These are phyloP conservation scores for Cyberlindnera maritima DNA, from an alignment of 805 yeast genomes.

Conservation along the genomic window DNA sequence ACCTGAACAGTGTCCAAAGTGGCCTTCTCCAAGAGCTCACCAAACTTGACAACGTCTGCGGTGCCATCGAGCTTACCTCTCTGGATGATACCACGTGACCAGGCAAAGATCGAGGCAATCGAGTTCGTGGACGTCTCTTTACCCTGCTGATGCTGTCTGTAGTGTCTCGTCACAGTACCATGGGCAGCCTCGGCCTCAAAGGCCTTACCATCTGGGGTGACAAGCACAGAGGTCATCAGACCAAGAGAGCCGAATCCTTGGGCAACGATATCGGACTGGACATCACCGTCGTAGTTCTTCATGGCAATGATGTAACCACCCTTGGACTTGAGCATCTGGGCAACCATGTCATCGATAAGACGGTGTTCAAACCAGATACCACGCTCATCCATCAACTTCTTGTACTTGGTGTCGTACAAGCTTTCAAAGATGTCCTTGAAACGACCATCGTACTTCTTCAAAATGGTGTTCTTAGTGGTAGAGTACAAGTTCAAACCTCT, in stretches of 20 bases:
- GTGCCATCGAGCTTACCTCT: slow-evolving; percentile 88
- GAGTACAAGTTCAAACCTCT: slow-evolving; percentile 78
- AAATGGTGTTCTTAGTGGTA: slow-evolving; percentile 92
- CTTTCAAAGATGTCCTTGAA: slow-evolving; percentile 92
- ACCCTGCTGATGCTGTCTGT: slow-evolving; percentile 93
- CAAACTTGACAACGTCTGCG: slow-evolving; percentile 82
- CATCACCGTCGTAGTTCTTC: slow-evolving; percentile 98
- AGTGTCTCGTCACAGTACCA: slow-evolving; percentile 97
- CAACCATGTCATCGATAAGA: slow-evolving; percentile 97
- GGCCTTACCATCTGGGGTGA: slow-evolving; percentile 95
- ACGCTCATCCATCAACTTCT: slow-evolving; percentile 62
- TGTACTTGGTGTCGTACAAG: slow-evolving; percentile 69
- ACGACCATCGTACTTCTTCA: slow-evolving; percentile 91
- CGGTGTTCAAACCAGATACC: slow-evolving; percentile 98
- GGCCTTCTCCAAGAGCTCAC: slow-evolving; percentile 74
- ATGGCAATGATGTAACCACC: slow-evolving; percentile 95
- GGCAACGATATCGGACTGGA: slow-evolving; percentile 93
- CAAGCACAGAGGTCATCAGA: slow-evolving; percentile 93
- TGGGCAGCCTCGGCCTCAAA: slow-evolving; percentile 99
- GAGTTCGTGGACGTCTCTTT: slow-evolving; percentile 97
- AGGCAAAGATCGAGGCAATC: slow-evolving; percentile 94
- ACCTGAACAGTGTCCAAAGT: slow-evolving; percentile 79
- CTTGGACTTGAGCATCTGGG: slow-evolving; percentile 93
- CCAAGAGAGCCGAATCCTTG: slow-evolving; percentile 98
- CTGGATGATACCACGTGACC: slow-evolving; percentile 92